Evolutionary conservation across 2,329 filamentous ascomycete genomes (phyloP).

Genomic region (Elsinoe arachidis): DNA sequence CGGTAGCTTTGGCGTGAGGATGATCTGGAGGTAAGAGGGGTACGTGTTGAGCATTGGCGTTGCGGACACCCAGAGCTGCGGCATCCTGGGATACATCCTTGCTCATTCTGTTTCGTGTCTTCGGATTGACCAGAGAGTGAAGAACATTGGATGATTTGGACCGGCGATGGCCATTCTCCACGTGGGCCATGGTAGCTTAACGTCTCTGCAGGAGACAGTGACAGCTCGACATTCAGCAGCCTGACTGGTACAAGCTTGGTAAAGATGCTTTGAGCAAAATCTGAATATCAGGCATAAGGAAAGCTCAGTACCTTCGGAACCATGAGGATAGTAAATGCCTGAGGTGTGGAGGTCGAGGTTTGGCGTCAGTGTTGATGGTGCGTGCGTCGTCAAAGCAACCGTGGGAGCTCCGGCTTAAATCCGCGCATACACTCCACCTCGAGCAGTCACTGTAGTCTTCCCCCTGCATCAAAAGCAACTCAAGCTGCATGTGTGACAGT

Average conservation of each 20-base stretch:
- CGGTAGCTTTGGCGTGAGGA: constrained; percentile 31
- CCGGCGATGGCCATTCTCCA: constrained; percentile 7
- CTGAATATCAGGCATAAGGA: too few relatives aligned
- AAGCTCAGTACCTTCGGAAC: not conserved
- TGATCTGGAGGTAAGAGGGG: constrained; percentile 44
- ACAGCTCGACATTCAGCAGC: not conserved
- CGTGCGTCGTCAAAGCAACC: constrained; percentile 4
- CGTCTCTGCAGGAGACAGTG: not conserved
- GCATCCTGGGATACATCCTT: constrained; percentile 32
- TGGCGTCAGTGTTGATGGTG: constrained; percentile 12
- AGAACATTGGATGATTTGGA: constrained; percentile 39
- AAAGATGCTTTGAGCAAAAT: not conserved
- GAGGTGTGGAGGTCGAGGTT: not conserved
- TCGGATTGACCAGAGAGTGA: constrained; percentile 46
- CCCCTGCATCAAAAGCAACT: not conserved
- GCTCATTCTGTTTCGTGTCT: constrained; percentile 22
- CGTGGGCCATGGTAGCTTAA: constrained; percentile 12
- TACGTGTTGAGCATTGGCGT: constrained; percentile 23
- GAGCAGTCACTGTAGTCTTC: not conserved
- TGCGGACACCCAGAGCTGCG: constrained; percentile 36
- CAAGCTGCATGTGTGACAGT: not conserved
- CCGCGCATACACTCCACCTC: not conserved
- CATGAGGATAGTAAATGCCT: not conserved
- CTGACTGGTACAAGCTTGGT: constrained; percentile 8
- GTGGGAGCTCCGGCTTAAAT: not conserved